A percentile compares a stretch with the other conserved stretches of the same genome.
Evolutionary conservation across 1,284 basidiomycete species (phyloP).

Genomic region (Pisolithus thermaeus): DNA sequence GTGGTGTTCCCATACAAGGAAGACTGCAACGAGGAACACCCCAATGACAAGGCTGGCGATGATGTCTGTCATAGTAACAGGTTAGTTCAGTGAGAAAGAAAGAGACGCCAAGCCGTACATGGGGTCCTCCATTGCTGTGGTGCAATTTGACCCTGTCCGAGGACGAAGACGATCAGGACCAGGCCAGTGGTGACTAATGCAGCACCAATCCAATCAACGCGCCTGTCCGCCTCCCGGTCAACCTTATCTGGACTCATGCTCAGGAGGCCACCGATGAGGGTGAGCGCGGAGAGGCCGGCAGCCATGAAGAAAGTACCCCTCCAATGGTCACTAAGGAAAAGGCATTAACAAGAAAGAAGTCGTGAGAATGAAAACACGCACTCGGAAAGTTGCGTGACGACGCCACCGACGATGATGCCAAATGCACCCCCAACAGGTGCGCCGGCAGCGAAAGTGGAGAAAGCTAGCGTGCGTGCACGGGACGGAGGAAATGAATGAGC

Average conservation of each 20-base stretch:
- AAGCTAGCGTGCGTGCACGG: slow-evolving; percentile 61
- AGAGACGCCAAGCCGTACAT: slow-evolving; percentile 46
- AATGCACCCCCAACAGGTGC: slow-evolving; percentile 74
- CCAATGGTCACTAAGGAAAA: slow-evolving; percentile 44
- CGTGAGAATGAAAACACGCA: slow-evolving; percentile 11
- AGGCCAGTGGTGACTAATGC: slow-evolving; percentile 69
- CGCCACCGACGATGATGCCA: slow-evolving; percentile 63
- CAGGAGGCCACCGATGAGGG: slow-evolving; percentile 43
- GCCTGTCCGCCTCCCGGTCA: slow-evolving; percentile 40
- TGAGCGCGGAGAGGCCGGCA: slow-evolving; percentile 47
- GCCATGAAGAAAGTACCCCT: slow-evolving; percentile 53
- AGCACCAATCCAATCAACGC: slow-evolving; percentile 83
- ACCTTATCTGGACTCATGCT: slow-evolving; percentile 34
- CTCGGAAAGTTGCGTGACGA: slow-evolving; percentile 60
- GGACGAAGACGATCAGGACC: slow-evolving; percentile 73
- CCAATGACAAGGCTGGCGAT: slow-evolving; percentile 53
- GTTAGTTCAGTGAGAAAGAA: not conserved
- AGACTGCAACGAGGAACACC: slow-evolving; percentile 44
- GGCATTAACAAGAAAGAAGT: not conserved
- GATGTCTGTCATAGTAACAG: slow-evolving; percentile 33
- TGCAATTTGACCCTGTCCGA: slow-evolving; percentile 70
- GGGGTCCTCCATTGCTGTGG: slow-evolving; percentile 68
- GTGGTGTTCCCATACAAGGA: slow-evolving; percentile 58
- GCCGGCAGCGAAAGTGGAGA: slow-evolving; percentile 74
- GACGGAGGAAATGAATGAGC: slow-evolving; percentile 71